Percentiles rank a stretch among this genome's conserved stretches.
Conservation (phyloP, 352 stramenopile species). For the Globisporangium nodosum region DNA sequence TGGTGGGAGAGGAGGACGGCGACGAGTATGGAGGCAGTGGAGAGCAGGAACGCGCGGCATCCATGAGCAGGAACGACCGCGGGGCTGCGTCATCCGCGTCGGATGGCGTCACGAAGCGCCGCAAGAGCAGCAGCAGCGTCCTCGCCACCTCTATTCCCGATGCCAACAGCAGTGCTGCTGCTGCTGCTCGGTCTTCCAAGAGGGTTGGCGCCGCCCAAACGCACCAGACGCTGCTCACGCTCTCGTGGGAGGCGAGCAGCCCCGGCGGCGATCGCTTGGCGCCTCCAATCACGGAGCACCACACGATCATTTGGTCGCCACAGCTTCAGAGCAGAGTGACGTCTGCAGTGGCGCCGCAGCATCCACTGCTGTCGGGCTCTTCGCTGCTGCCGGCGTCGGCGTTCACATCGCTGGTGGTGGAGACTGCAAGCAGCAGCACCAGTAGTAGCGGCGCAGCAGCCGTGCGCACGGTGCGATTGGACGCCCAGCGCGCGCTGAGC, state of each 20-base stretch:
- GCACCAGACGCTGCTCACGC: slow-evolving; percentile 52
- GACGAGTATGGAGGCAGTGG: slow-evolving; percentile 2
- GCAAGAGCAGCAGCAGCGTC: slow-evolving; percentile 10
- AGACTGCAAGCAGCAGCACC: not conserved
- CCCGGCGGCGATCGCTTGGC: not conserved
- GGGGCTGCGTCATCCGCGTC: not conserved
- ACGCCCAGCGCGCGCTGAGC: slow-evolving; percentile 38
- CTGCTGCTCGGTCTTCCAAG: not conserved
- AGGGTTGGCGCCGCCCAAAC: slow-evolving; percentile 1
- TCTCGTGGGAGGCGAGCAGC: slow-evolving; percentile 47
- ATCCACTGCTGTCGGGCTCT: not conserved
- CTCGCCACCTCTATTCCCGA: not conserved
- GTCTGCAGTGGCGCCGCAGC: not conserved
- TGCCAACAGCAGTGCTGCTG: not conserved
- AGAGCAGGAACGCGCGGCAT: not conserved
- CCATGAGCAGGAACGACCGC: slow-evolving; percentile 5
- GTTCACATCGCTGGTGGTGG: slow-evolving; percentile 1
- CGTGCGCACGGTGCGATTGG: slow-evolving; percentile 19
- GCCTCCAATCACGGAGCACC: slow-evolving; percentile 52
- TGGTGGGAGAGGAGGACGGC: slow-evolving; percentile 6
- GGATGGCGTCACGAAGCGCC: slow-evolving; percentile 4
- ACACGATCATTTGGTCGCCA: slow-evolving; percentile 63
- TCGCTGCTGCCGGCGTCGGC: slow-evolving; percentile 1
- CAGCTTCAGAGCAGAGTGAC: not conserved
- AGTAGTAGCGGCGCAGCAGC: not conserved